A percentile compares a stretch with the other conserved stretches of the same genome.
Evolutionary conservation across 2,329 filamentous ascomycete species (phyloP).

Genomic region (Alternaria sp.): DNA sequence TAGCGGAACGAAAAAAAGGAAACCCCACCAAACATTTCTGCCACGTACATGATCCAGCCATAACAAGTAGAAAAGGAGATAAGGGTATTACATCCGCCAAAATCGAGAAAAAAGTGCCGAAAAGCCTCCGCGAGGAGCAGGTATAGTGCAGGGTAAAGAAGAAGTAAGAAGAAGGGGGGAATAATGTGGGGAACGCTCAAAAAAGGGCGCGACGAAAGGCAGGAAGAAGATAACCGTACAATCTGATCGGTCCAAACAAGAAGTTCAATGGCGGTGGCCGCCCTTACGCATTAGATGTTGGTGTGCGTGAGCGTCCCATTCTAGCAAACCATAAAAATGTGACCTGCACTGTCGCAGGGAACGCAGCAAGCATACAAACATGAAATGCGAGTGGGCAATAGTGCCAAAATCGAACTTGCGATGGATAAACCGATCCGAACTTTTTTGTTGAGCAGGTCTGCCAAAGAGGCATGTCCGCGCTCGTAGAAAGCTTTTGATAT

Average conservation of each 20-base stretch:
- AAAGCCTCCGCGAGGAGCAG: constrained; percentile 33
- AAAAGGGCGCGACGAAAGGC: constrained; percentile 6
- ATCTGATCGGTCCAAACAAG: constrained; percentile 15
- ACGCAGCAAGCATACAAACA: constrained; percentile 36
- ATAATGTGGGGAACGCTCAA: constrained; percentile 5
- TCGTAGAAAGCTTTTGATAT: constrained; percentile 27
- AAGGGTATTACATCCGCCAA: constrained; percentile 39
- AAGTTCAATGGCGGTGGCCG: constrained; percentile 25
- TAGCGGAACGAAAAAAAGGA: constrained; percentile 10
- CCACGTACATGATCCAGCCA: constrained; percentile 14
- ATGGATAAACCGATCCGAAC: constrained; percentile 21
- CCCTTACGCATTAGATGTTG: constrained; percentile 35
- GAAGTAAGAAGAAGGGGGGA: constrained; percentile 13
- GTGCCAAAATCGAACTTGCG: constrained; percentile 25
- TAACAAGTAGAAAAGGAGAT: constrained; percentile 12
- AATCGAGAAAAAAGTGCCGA: constrained; percentile 22
- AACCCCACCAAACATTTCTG: constrained; percentile 6
- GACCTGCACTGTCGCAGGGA: constrained; percentile 42
- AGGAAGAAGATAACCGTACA: constrained; percentile 16
- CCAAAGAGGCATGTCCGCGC: constrained; percentile 7
- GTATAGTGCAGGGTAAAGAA: constrained; percentile 33
- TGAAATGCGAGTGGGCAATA: constrained; percentile 30
- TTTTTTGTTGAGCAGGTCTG: constrained; percentile 20
- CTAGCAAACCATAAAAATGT: constrained; percentile 48
- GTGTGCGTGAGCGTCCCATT: constrained; percentile 47